Evolutionary conservation across 805 yeast genomes (phyloP).

Genomic region (Candida nemodendra): DNA sequence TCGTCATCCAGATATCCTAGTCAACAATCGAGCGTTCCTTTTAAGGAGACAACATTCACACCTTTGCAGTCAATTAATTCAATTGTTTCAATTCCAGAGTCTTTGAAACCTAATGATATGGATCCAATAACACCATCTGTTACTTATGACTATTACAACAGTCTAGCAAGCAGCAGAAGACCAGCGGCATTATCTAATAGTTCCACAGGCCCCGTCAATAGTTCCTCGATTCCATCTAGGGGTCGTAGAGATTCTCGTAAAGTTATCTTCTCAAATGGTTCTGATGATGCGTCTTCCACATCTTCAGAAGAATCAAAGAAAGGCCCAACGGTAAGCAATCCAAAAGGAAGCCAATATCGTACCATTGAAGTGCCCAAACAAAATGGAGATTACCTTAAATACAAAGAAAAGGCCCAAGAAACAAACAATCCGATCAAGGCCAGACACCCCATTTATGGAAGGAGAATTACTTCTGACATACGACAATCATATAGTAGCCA

Average conservation of each 20-base stretch:
- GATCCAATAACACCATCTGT: conserved; percentile 22
- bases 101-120: conserved; percentile 21
- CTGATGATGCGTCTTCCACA: conserved; percentile 14
- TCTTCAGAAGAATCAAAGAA: conserved; percentile 2
- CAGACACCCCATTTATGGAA: conserved; percentile 22
- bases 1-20: neutral
- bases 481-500: too few relatives aligned
- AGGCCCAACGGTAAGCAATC: neutral
- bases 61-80: conserved; percentile 21
- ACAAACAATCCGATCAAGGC: neutral
- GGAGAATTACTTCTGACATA: conserved; percentile 8
- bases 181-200: conserved; percentile 8
- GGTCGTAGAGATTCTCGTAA: conserved; percentile 16
- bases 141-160: conserved; percentile 12
- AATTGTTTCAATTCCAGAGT: conserved; percentile 28
- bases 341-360: neutral
- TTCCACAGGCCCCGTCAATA: conserved; percentile 1
- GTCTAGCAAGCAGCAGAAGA: conserved; percentile 7
- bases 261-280: conserved; percentile 14
- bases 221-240: neutral
- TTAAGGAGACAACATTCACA: conserved; percentile 13
- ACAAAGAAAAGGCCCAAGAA: neutral
- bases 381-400: too few relatives aligned
- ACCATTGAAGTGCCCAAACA: neutral
- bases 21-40: conserved; percentile 4